These are phyloP conservation scores for Acacia concinna DNA, from an alignment of 331 rosid species.

Conservation along the genomic window DNA sequence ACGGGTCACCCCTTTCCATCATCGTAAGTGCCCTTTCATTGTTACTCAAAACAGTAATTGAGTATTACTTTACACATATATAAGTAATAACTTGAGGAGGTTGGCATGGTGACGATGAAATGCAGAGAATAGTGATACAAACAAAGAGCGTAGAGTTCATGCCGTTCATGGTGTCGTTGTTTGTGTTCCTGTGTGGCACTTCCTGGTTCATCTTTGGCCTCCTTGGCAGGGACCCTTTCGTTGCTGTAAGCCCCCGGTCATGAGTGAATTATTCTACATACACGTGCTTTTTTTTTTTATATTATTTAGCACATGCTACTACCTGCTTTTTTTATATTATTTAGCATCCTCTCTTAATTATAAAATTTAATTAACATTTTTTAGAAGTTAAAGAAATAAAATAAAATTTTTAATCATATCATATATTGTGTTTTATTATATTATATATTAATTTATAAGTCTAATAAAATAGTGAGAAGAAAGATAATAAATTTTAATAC, in stretches of 20 bases:
- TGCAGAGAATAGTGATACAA: slow-evolving; percentile 81
- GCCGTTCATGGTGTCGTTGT: slow-evolving; percentile 84
- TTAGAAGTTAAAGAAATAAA: too few species aligned
- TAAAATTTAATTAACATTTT: too few species aligned
- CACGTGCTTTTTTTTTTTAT: too few species aligned
- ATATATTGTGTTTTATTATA: too few species aligned
- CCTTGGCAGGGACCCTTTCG: slow-evolving; percentile 75
- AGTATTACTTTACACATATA: not conserved
- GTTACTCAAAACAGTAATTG: not conserved
- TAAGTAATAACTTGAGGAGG: not conserved
- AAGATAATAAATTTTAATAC: too few species aligned
- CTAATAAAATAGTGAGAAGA: too few species aligned
- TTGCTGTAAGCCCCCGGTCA: slow-evolving; percentile 57
- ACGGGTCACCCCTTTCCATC: slow-evolving; percentile 79
- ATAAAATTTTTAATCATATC: too few species aligned
- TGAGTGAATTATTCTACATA: not conserved
- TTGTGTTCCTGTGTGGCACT: slow-evolving; percentile 83
- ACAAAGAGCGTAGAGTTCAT: slow-evolving; percentile 86
- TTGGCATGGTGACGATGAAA: not conserved
- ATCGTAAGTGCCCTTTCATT: slow-evolving; percentile 48
- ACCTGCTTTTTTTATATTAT: too few species aligned
- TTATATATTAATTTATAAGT: too few species aligned
- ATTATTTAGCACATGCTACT: too few species aligned
- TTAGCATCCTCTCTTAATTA: too few species aligned
- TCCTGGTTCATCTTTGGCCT: slow-evolving; percentile 87